Conservation (phyloP, 2,329 filamentous ascomycete species). For the Pseudogymnoascus sp. region DNA sequence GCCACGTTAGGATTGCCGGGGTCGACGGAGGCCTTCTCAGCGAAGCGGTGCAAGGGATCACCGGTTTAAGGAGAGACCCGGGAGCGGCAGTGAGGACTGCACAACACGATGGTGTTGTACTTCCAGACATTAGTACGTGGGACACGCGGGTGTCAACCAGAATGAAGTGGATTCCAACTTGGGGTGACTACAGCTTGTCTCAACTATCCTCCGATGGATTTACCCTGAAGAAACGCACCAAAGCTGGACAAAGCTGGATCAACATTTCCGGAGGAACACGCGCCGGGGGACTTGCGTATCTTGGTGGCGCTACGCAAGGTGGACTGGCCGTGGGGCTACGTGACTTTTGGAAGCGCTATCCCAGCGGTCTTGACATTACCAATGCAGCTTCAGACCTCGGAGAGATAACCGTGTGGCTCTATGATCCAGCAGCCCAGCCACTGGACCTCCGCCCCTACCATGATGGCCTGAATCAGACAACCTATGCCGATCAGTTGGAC, state of each 20-base stretch:
- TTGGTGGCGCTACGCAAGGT: slow-evolving; percentile 50
- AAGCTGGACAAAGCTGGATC: slow-evolving; percentile 49
- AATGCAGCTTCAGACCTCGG: slow-evolving; percentile 44
- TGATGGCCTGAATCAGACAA: slow-evolving; percentile 48
- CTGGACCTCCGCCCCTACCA: slow-evolving; percentile 52
- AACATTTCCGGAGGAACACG: slow-evolving; percentile 50
- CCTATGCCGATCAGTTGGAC: slow-evolving; percentile 50
- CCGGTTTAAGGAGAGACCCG: slow-evolving; percentile 50
- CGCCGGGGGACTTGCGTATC: slow-evolving; percentile 49
- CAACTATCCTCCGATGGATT: slow-evolving; percentile 56
- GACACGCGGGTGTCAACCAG: slow-evolving; percentile 38
- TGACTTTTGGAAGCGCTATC: slow-evolving; percentile 59
- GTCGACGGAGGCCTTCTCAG: slow-evolving; percentile 47
- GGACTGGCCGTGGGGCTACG: slow-evolving; percentile 51
- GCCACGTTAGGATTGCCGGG: slow-evolving; percentile 51
- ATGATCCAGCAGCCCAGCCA: slow-evolving; percentile 48
- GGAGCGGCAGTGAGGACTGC: slow-evolving; percentile 40
- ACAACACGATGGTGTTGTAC: slow-evolving; percentile 42
- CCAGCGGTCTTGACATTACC: slow-evolving; percentile 49
- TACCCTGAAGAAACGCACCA: slow-evolving; percentile 52
- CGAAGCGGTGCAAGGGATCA: slow-evolving; percentile 54
- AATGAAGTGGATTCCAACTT: slow-evolving; percentile 50
- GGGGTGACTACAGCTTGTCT: slow-evolving; percentile 49
- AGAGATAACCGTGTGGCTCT: slow-evolving; percentile 52
- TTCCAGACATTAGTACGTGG: slow-evolving; percentile 41